These are phyloP conservation scores for Mucuna pruriens DNA, from an alignment of 306 rosid species.

Conservation along the genomic window DNA sequence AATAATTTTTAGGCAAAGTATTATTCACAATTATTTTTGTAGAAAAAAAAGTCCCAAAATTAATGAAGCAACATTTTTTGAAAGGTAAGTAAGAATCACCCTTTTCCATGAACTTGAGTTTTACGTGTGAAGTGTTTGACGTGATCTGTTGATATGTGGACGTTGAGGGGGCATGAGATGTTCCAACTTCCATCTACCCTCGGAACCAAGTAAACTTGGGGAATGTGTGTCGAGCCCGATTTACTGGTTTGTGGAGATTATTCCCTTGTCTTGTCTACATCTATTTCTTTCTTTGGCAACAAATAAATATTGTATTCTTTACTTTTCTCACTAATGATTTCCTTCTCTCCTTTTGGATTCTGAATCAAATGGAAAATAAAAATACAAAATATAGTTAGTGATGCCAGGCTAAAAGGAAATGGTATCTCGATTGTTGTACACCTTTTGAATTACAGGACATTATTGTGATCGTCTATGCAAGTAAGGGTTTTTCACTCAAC, in stretches of 20 bases:
- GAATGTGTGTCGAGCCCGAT: not conserved
- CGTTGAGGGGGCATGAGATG: not conserved
- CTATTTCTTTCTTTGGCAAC: not conserved
- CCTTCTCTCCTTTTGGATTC: not conserved
- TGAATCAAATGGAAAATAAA: not conserved
- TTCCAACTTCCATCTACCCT: not conserved
- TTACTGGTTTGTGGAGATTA: not conserved
- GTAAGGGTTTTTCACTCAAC: not conserved
- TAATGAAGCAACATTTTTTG: not conserved
- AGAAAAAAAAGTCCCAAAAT: not conserved
- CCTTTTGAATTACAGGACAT: not conserved
- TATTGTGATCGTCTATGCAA: conserved; percentile 14
- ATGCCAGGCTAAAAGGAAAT: conserved; percentile 39
- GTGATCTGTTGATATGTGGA: too few relatives aligned
- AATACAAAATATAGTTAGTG: conserved; percentile 3
- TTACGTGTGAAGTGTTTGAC: not conserved
- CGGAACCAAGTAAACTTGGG: not conserved
- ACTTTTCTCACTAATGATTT: conserved; percentile 18
- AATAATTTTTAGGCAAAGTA: not conserved
- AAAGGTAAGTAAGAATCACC: not conserved
- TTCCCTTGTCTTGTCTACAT: conserved; percentile 26
- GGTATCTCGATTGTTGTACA: conserved; percentile 9
- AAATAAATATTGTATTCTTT: not conserved
- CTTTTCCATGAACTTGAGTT: not conserved
- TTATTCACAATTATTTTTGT: not conserved